Conservation (phyloP, 345 rosid genomes). For the Ceriops tagal region DNA sequence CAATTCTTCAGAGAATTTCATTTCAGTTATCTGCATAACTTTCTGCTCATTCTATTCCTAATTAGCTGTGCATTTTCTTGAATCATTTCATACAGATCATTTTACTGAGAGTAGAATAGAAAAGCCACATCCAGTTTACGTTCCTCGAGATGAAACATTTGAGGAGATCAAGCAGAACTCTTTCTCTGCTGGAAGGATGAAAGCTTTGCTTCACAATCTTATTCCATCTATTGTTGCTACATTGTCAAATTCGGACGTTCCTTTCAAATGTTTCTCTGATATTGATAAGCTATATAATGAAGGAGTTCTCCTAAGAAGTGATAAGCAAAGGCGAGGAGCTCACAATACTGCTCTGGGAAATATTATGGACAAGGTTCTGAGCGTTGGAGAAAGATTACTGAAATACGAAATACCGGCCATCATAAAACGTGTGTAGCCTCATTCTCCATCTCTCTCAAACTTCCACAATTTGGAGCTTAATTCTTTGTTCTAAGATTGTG, state of each 20-base stretch:
- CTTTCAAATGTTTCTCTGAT: slow-evolving; percentile 88
- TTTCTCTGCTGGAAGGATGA: slow-evolving; percentile 78
- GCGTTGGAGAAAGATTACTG: slow-evolving; percentile 52
- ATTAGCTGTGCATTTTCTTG: slow-evolving; percentile 6
- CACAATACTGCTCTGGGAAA: slow-evolving; percentile 26
- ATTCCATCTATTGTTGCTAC: slow-evolving; percentile 78
- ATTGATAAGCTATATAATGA: slow-evolving; percentile 66
- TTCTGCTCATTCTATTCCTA: neutral
- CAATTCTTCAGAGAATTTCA: slow-evolving; percentile 1
- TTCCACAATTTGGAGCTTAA: neutral
- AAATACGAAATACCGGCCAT: slow-evolving; percentile 77
- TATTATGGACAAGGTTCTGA: slow-evolving; percentile 46
- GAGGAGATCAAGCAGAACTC: slow-evolving; percentile 87
- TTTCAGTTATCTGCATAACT: neutral
- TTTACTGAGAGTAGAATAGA: slow-evolving; percentile 69
- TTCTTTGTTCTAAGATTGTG: neutral
- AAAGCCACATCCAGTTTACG: slow-evolving; percentile 79
- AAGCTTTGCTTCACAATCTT: slow-evolving; percentile 87
- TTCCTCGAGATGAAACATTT: slow-evolving; percentile 90
- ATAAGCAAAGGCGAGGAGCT: slow-evolving; percentile 28
- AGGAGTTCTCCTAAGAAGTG: slow-evolving; percentile 56
- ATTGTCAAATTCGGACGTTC: slow-evolving; percentile 67
- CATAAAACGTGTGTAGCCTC: slow-evolving; percentile 48
- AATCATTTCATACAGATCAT: slow-evolving; percentile 40
- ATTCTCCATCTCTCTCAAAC: neutral